phyloP scores from a whole-genome alignment of 2,329 filamentous ascomycete species.

The Phoma sp. region DNA sequence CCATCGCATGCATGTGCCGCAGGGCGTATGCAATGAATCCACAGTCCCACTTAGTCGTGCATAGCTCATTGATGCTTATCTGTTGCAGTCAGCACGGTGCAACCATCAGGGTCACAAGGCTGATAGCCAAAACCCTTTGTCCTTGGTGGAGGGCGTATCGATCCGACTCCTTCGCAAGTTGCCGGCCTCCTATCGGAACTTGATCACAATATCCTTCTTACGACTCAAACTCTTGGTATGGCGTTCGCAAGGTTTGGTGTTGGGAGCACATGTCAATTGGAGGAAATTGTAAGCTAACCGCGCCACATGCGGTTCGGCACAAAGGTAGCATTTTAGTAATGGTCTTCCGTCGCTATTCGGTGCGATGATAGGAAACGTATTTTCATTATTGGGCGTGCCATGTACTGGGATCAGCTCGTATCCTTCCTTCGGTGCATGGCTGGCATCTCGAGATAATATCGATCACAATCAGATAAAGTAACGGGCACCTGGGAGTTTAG shows the following conservation, averaged over 20 bases:
- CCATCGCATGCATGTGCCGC: conserved; percentile 4
- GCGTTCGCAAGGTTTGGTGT: background rate
- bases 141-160: background rate
- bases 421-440: background rate
- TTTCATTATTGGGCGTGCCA: background rate
- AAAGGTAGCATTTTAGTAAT: conserved; percentile 1
- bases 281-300: conserved; percentile 4
- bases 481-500: background rate
- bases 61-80: conserved; percentile 15
- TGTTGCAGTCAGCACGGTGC: conserved; percentile 8
- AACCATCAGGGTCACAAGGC: background rate
- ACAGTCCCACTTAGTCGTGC: conserved; percentile 7
- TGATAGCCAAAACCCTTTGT: background rate
- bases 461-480: background rate
- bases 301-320: conserved; percentile 2
- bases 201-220: background rate
- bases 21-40: background rate
- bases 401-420: background rate
- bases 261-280: conserved; percentile 1
- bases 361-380: background rate
- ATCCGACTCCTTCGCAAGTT: conserved; percentile 1
- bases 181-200: conserved; percentile 5
- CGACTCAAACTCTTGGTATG: background rate
- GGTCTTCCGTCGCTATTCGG: background rate
- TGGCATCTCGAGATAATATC: background rate